Percentiles rank a stretch among this genome's conserved stretches.
Conservation (phyloP, 768 basidiomycete species). For the Rhodotorula diobovata region DNA sequence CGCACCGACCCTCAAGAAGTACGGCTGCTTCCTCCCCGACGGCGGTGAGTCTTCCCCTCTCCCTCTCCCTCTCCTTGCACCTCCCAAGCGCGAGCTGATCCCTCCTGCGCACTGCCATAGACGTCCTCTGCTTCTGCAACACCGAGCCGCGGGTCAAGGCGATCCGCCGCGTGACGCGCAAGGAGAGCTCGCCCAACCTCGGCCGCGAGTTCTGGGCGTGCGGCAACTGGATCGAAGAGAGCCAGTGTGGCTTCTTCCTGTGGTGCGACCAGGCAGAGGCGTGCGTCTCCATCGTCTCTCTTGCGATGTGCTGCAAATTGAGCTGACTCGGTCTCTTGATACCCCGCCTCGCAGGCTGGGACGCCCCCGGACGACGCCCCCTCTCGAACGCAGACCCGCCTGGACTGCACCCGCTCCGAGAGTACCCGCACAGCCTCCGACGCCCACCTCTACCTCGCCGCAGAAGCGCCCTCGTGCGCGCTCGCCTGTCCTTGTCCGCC, state of each 20-base stretch:
- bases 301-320: no score
- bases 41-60: constrained; percentile 3
- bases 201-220: constrained; percentile 30
- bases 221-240: constrained; percentile 23
- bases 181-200: constrained; percentile 21
- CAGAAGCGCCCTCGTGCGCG: constrained; percentile 4
- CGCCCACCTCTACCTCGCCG: not conserved
- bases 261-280: constrained; percentile 18
- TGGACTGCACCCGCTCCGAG: no score
- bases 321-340: not conserved
- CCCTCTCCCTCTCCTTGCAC: not conserved
- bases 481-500: not conserved
- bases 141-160: constrained; percentile 22
- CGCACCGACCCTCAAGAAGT: not conserved
- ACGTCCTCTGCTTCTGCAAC: constrained; percentile 28
- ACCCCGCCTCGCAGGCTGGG: constrained; percentile 1
- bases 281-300: not conserved
- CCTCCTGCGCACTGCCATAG: no score
- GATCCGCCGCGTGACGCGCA: constrained; percentile 8
- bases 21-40: constrained; percentile 10
- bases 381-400: not conserved
- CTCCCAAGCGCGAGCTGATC: not conserved
- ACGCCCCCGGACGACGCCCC: constrained; percentile 9
- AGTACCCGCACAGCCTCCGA: not conserved
- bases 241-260: constrained; percentile 12